Base-by-base conservation (phyloP, 495 filamentous ascomycete genomes). In the Penicillium cataractarum region DNA sequence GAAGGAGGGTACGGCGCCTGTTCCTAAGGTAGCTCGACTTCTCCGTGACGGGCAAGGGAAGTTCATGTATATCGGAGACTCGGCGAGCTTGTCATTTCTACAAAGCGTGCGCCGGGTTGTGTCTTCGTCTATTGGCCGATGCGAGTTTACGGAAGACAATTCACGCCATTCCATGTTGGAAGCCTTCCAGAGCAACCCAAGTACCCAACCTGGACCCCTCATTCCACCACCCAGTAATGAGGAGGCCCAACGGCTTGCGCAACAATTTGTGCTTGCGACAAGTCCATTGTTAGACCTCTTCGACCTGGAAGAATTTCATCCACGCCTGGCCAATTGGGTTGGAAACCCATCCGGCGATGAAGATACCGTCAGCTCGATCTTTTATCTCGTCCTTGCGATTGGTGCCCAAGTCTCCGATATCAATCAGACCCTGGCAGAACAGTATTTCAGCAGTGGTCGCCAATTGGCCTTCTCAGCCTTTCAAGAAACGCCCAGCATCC, bases 91-190 rank as follows among this genome's bases (percentile, higher is more conserved):
- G 52, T 89, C 89, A 2, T 90, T 89, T 65, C 69, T 92, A 46
- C 88, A 91, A 64, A 80, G 89, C 59, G 83, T 92, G 42, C 87
- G 89, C 33, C 87, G 90, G 65, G 88, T 92, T 59, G 87, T 92
- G 13, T 86, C 86, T 39, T 87, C 81, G 49, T 84, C 85, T 15
- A 84, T 85, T 24, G 89, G 89, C 6, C 68, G 82, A 3, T 89
- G 87, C 9, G 78, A 82, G 6, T 92, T 92, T 58, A 91, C 89
- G 9, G 77, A 84, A 50, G 89, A 92, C 64, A 89, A 86, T 17
- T 83, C 82, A 55, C 80, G 89, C 48, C 87, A 91, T 69, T 85
- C 84, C 26, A 89, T 92, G 73, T 73, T 87, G 56, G 89, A 92
- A 67, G 84, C 83, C 1, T 78, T 77, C 24, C 77, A 78, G 24